Percentiles rank a stretch among this genome's conserved stretches.
Evolutionary conservation across 306 rosid genomes (phyloP).

Genomic region (Comarum palustre): DNA sequence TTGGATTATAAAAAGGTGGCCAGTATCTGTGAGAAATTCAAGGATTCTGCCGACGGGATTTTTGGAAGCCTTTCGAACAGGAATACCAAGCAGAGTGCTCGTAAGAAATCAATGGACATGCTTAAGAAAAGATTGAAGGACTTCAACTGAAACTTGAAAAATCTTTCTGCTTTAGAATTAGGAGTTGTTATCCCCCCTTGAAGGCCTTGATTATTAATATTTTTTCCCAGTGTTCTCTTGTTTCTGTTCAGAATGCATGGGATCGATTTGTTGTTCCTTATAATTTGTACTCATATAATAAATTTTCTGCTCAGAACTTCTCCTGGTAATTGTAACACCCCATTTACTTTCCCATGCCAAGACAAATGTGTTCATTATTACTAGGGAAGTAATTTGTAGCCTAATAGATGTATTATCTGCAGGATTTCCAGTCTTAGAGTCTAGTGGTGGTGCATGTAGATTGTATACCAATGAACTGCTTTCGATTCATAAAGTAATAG

Average conservation of each 20-base stretch:
- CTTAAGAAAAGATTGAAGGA: conserved; percentile 89
- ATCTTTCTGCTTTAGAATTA: conserved; percentile 34
- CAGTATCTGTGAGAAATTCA: conserved; percentile 72
- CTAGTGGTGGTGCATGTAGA: neutral
- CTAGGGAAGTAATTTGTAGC: neutral
- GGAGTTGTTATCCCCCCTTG: conserved; percentile 18
- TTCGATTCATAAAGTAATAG: neutral
- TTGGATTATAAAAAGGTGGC: conserved; percentile 84
- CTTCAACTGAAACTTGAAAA: conserved; percentile 46
- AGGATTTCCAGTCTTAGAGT: neutral
- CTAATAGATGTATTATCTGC: neutral
- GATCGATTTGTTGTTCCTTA: conserved; percentile 12
- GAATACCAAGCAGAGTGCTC: conserved; percentile 68
- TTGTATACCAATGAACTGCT: neutral
- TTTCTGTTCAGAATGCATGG: conserved; percentile 19
- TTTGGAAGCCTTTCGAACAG: conserved; percentile 82
- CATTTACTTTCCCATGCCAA: no score
- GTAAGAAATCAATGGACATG: conserved; percentile 82
- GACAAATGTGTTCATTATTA: no score
- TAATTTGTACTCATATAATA: conserved; percentile 8
- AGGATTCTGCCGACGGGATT: conserved; percentile 76
- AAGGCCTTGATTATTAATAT: conserved; percentile 1
- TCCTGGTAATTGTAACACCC: conserved; percentile 1
- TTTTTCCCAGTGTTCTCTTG: conserved; percentile 8
- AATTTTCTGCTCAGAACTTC: neutral